Percentiles rank a stretch among this genome's conserved stretches.
phyloP scores from a whole-genome alignment of 2,329 filamentous ascomycete species.

The Fusarium foetens region DNA sequence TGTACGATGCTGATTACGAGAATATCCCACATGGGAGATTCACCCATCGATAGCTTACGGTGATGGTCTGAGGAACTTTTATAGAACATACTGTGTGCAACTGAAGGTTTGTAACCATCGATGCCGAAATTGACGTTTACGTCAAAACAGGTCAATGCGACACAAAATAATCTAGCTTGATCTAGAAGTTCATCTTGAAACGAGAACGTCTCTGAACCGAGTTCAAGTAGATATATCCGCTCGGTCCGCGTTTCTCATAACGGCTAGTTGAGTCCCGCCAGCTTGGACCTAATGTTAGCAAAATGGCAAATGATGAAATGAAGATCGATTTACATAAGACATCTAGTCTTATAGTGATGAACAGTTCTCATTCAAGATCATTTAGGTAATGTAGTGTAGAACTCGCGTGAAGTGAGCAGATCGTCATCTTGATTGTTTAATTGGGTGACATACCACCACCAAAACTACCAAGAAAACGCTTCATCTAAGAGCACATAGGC shows the following conservation, averaged over 20 bases:
- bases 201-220: background rate
- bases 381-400: background rate
- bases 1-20: conserved; percentile 5
- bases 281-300: background rate
- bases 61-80: background rate
- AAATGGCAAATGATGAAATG: background rate
- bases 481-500: conserved; percentile 44
- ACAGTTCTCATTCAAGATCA: background rate
- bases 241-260: background rate
- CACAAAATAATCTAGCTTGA: conserved; percentile 2
- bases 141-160: conserved; percentile 3
- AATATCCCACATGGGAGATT: background rate
- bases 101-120: background rate
- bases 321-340: background rate
- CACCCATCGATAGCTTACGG: background rate
- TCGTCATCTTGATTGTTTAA: background rate
- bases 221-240: conserved; percentile 11
- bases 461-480: conserved; percentile 43
- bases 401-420: background rate
- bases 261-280: background rate
- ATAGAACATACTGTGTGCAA: background rate
- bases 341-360: background rate
- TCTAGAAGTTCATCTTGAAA: conserved; percentile 12
- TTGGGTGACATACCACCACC: background rate
- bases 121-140: background rate